Percentiles rank a stretch among this genome's conserved stretches.
These are phyloP conservation scores for Fagus sylvatica DNA, from an alignment of 306 rosid genomes.

Conservation along the genomic window DNA sequence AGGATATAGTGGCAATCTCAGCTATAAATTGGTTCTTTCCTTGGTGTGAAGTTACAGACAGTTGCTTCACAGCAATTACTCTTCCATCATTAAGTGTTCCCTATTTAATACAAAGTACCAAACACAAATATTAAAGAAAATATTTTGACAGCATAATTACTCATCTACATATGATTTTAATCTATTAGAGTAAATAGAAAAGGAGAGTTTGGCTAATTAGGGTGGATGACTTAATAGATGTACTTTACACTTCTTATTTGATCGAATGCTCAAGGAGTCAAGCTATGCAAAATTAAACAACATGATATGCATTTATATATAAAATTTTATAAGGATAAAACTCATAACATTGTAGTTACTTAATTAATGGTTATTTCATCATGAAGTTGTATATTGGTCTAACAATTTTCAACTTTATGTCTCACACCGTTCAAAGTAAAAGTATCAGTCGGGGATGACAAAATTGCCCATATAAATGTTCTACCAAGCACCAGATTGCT, in stretches of 20 bases:
- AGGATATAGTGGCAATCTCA: conserved; percentile 84
- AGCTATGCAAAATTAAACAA: too few relatives aligned
- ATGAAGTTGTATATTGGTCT: too few relatives aligned
- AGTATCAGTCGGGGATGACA: too few relatives aligned
- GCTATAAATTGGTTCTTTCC: conserved; percentile 78
- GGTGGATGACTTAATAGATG: not conserved
- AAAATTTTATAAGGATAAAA: too few relatives aligned
- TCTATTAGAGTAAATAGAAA: not conserved
- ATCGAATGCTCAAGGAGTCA: not conserved
- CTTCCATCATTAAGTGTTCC: conserved; percentile 78
- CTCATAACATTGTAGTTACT: too few relatives aligned
- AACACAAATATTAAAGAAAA: not conserved
- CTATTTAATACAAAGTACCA: conserved; percentile 38
- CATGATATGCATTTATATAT: too few relatives aligned
- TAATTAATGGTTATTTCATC: too few relatives aligned
- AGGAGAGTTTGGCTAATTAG: not conserved
- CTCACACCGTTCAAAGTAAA: too few relatives aligned
- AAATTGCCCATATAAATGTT: not conserved
- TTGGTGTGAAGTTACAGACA: conserved; percentile 72
- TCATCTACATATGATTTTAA: not conserved
- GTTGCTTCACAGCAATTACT: conserved; percentile 76
- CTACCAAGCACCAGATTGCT: not conserved
- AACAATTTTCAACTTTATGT: too few relatives aligned
- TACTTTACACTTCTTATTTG: not conserved
- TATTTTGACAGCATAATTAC: not conserved